phyloP scores from a whole-genome alignment of 371 early-diverging fungal genomes.

The Rhizomucor pusillus region DNA sequence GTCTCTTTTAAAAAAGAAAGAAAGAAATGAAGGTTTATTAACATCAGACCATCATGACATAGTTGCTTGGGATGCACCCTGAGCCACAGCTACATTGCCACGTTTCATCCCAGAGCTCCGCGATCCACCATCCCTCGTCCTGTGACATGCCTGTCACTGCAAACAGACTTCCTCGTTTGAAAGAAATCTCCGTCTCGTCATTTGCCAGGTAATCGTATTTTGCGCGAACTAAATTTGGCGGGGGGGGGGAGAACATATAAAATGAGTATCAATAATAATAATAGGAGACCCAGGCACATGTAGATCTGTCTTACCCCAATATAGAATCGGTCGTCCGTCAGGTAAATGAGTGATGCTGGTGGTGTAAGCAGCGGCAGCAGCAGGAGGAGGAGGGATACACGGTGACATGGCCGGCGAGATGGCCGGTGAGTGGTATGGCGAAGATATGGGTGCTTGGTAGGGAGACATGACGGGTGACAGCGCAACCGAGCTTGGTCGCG shows the following conservation, averaged over 20 bases:
- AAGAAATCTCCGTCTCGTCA: constrained; percentile 29
- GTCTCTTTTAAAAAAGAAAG: background rate
- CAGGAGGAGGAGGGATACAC: constrained; percentile 1
- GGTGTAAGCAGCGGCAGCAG: constrained; percentile 11
- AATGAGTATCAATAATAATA: background rate
- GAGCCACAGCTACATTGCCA: constrained; percentile 12
- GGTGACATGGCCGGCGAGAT: background rate
- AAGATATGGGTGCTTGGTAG: background rate
- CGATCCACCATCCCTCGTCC: constrained; percentile 26
- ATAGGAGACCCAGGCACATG: background rate
- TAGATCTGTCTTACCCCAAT: constrained; percentile 44
- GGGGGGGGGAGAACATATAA: background rate
- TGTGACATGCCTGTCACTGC: constrained; percentile 15
- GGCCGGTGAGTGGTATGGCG: background rate
- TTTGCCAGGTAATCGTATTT: constrained; percentile 32
- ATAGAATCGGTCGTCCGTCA: constrained; percentile 33
- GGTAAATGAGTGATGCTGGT: constrained; percentile 12
- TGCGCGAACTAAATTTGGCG: constrained; percentile 26
- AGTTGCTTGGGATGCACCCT: constrained; percentile 32
- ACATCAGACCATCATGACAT: constrained; percentile 9
- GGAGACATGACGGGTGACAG: background rate
- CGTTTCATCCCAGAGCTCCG: constrained; percentile 24
- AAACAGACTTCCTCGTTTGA: constrained; percentile 19
- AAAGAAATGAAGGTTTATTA: background rate
- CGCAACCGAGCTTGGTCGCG: constrained; percentile 1